Base-by-base conservation (phyloP, 345 rosid genomes). In the Salix koriyanagi region DNA sequence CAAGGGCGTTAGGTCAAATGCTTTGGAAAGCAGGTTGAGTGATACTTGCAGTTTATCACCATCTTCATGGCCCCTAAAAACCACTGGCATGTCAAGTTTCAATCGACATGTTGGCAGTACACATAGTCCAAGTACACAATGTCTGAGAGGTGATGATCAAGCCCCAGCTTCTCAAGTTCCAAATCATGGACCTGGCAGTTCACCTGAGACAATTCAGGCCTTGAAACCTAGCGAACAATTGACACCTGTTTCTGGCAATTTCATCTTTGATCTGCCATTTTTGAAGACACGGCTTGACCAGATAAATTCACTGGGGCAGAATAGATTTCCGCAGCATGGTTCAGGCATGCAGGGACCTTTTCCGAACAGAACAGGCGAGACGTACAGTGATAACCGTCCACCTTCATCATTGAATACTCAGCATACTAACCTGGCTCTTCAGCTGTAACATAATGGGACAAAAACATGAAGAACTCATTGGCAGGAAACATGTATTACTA, bases 211-310 rank as follows among this genome's bases (percentile, higher is more conserved):
- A 74, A 68, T 36, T 12, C 74, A 67, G 48, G 42, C 41, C 36
- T 39, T 37, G 41, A 73, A 76, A 11, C 62, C 82, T 42, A 73
- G 66, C 67, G 80, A 79, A 65, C 18, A 52, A n/a, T 5, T 6
- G 72, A 69, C 56, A 26, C 41, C 56, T 16, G 67, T 28, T 68
- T 74, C 85, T 4, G 64, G 64, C 28, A 72, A 56, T 6, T 85
- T 75, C 72, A 84, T 70, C 14, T 87, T 88, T 25, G 84, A 83
- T 79, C 78, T 86, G 54, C 85, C 88, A 10, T 85, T 79, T 74
- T 79, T 84, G 23, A 78, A 75, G 79, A 78, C 79, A 41, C 75
- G 68, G 70, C 84, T 86, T 30, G 85, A 82, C 65, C 75, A 85
- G 79, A 68, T 84, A 65, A 85, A 77, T 15, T 67, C 70, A 2